These are phyloP conservation scores for Corrigiola litoralis DNA, from an alignment of 179 eudicot genomes.

Conservation along the genomic window DNA sequence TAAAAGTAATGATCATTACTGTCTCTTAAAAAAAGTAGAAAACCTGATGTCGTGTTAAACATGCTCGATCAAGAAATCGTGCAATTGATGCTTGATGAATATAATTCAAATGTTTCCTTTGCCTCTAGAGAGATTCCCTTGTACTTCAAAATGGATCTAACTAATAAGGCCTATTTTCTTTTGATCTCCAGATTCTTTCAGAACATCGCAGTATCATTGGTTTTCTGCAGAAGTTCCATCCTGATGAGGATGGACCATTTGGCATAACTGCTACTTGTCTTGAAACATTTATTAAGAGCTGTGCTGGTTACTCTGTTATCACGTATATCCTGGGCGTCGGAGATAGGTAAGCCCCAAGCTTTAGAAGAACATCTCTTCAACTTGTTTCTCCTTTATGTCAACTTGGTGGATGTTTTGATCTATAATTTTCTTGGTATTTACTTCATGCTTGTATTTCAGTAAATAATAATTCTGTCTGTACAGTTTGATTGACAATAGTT, in stretches of 20 bases:
- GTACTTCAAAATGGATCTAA: slow-evolving; percentile 4
- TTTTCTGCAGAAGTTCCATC: slow-evolving; percentile 91
- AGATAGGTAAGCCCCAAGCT: slow-evolving; percentile 59
- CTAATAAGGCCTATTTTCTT: not conserved
- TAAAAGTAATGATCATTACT: no score
- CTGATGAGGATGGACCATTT: slow-evolving; percentile 89
- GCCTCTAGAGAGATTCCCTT: no score
- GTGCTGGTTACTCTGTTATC: slow-evolving; percentile 98
- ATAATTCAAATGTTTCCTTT: no score
- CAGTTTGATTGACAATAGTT: not conserved
- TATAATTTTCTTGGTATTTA: not conserved
- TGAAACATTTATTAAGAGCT: slow-evolving; percentile 95
- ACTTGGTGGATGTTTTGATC: not conserved
- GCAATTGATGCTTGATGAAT: no score
- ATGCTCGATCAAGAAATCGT: no score
- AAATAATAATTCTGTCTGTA: not conserved
- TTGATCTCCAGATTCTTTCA: slow-evolving; percentile 64
- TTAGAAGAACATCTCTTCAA: not conserved
- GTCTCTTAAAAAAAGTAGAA: no score
- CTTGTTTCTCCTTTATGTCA: not conserved
- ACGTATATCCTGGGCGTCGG: slow-evolving; percentile 97
- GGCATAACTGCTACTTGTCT: slow-evolving; percentile 96
- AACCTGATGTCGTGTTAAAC: no score
- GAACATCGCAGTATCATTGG: slow-evolving; percentile 89
- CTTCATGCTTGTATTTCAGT: not conserved